Conservation (phyloP, 1,284 basidiomycete species). For the Trichosporon ovoides region DNA sequence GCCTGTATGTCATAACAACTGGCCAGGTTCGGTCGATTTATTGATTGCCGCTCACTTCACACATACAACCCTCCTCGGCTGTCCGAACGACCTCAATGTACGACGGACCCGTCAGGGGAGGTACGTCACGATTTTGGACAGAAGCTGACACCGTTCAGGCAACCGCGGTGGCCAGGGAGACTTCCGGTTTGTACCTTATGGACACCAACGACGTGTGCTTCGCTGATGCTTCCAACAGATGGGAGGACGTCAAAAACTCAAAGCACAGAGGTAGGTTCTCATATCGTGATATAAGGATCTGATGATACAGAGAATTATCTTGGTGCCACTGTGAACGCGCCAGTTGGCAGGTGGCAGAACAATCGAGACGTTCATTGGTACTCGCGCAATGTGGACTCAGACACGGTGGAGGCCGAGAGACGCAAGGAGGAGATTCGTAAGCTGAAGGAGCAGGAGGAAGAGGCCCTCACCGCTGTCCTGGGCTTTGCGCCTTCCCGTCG, state of each 20-base stretch:
- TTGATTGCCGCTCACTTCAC: not conserved
- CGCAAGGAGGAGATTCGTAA: constrained; percentile 61
- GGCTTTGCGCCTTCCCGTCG: constrained; percentile 45
- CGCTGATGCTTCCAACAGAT: constrained; percentile 54
- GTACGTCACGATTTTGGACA: constrained; percentile 22
- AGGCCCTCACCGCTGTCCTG: constrained; percentile 73
- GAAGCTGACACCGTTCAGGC: constrained; percentile 49
- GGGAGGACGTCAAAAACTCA: constrained; percentile 81
- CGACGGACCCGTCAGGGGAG: constrained; percentile 44
- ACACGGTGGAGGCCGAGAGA: constrained; percentile 42
- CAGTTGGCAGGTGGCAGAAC: constrained; percentile 89
- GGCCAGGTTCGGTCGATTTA: not conserved
- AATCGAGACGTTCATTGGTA: constrained; percentile 95
- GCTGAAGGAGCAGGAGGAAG: constrained; percentile 79
- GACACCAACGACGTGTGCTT: no score
- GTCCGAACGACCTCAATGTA: constrained; percentile 29
- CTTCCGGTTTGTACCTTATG: constrained; percentile 50
- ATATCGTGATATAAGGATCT: not conserved
- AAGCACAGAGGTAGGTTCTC: constrained; percentile 70
- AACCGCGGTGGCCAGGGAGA: constrained; percentile 83
- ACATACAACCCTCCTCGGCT: not conserved
- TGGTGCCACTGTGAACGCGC: constrained; percentile 85
- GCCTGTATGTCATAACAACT: no score
- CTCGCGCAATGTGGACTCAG: constrained; percentile 57
- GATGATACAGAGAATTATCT: constrained; percentile 66